Evolutionary conservation across 768 basidiomycete species (phyloP), one percentile per base, ranked within the genome.

Genomic region (Leucocoprinus sp.): DNA sequence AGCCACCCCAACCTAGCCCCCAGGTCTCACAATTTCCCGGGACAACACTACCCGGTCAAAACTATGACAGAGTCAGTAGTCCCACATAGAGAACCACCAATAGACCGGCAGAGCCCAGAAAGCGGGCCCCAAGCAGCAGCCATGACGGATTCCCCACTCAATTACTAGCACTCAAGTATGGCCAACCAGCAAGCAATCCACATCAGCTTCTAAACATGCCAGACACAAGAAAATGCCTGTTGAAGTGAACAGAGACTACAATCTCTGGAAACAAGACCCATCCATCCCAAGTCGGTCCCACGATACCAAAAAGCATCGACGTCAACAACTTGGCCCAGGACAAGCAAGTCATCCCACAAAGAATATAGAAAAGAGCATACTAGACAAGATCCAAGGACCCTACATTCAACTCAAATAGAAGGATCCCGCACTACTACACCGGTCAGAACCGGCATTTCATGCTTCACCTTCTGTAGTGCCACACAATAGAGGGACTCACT

Each of bases 21-120:
- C 68, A 66, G 64, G 55, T 60, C 68, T 67, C 69, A 69, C 69
- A 70, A 61, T 60, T 64, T 68, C 67, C 63, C n/a, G 63, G 58
- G 51, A 53, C 49, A 53, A 54, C 45, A 53, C 60, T 57, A 54
- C 56, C 54, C 52, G 54, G 54, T 58, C 48, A 29, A 53, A 50
- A 37, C 29, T 58, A 55, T 51, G 58, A 66, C 64, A 59, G 52
- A 63, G 59, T 60, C 64, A 57, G 55, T 53, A 55, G n/a, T 56
- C 52, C 59, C 60, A 62, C 57, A 54, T 31, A 57, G 63, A 64
- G 62, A 64, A 66, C 65, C 65, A 64, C 60, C 58, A 60, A 45
- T n/a, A 52, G 60, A 60, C 59, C 57, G 56, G 59, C 54, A 50
- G 42, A 42, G 49, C 49, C 49, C 42, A 39, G 24, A 39, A 35